Evolutionary conservation across 441 rosid genomes (phyloP), one percentile per base, ranked within the genome.

Genomic region (Corymbia calophylla): DNA sequence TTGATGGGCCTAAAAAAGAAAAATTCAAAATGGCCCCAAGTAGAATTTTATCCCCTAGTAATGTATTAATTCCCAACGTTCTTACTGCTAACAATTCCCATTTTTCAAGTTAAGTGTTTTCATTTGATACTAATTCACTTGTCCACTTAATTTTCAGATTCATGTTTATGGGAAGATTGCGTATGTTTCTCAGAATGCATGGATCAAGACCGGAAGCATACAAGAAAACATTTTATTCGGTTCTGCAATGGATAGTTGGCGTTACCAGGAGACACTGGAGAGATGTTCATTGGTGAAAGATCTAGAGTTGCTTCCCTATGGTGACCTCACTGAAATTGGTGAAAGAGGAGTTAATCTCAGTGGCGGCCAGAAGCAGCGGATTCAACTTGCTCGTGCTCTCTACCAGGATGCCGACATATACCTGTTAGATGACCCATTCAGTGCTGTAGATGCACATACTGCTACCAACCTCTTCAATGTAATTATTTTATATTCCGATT

Each of bases 301-400:
- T 92, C 97, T 98, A 62, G 99, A 97, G 89, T 90, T 94, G 90
- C 95, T 97, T 91, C 99, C 99, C 49, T 93, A 94, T 32, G 98
- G 98, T 54, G 99, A 98, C 93, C 97, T 89, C 47, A 97, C 99
- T 17, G 98, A 98, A 95, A 97, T 97, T 87, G 99, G 99, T 35
- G 99, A 98, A 93, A 94, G 99, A 94, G 99, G 99, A 89, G 98
- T 98, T 47, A 98, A 98, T 93, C 94, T 98, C 91, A 98, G 99
- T 84, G 99, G 99, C 53, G 99, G 99, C 87, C 99, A 98, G 94
- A 98, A 97, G 91, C 99, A 98, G 94, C 90, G 99, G 91, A 95
- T 98, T 92, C 99, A 98, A 91, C 99, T 98, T 66, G 99, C 99
- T 58, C 99, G 98, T 87, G 99, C 99, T 53, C 97, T 98, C 68